A percentile compares a stretch with the other conserved stretches of the same genome.
Evolutionary conservation across 176 grass and related monocot genomes (phyloP).

Genomic region (Dendrocalamus sinicus): DNA sequence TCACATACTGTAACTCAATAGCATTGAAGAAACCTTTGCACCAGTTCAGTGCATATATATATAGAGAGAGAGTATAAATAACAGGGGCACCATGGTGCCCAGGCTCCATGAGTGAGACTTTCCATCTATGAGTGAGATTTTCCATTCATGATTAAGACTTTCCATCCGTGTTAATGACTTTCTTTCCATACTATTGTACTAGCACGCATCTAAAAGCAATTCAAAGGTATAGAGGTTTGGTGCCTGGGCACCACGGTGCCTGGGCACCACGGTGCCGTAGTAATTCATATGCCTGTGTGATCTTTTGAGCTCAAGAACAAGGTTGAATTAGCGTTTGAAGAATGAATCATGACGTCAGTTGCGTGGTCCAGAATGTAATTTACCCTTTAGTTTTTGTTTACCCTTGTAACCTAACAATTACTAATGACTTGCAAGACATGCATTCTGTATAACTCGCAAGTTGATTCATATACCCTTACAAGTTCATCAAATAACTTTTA

Average conservation of each 20-base stretch:
- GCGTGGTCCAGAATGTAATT: background rate
- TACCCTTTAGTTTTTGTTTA: background rate
- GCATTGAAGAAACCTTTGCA: constrained; percentile 13
- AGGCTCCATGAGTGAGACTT: no score
- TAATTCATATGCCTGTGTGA: background rate
- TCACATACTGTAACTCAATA: constrained; percentile 36
- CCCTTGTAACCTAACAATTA: background rate
- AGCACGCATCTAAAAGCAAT: no score
- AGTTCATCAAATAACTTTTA: no score
- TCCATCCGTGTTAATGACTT: no score
- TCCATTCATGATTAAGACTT: no score
- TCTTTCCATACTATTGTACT: no score
- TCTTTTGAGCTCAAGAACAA: background rate
- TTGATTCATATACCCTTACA: background rate
- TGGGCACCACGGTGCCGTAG: no score
- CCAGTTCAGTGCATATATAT: background rate
- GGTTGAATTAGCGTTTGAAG: background rate
- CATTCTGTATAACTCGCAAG: background rate
- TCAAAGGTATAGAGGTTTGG: no score
- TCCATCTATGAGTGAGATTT: no score
- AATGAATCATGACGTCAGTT: constrained; percentile 22
- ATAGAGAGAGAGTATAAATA: no score
- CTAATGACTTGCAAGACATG: constrained; percentile 11
- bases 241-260: no score
- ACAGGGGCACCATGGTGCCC: no score